Evolutionary conservation across 371 early-diverging fungal genomes (phyloP), one percentile per base, ranked within the genome.

Genomic region (Smittium culicis): DNA sequence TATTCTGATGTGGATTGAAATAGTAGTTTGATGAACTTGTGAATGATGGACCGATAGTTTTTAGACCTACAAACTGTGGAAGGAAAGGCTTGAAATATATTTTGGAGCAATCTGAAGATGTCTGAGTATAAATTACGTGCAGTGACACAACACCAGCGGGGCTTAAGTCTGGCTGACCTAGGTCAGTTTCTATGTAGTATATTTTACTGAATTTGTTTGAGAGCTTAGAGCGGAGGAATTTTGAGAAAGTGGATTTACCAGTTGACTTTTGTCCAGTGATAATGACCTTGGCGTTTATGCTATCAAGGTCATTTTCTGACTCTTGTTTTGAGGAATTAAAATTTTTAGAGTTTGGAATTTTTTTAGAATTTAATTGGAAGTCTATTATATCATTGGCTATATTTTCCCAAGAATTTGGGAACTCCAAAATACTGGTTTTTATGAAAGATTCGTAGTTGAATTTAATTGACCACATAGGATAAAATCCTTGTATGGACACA

Each of bases 141-240:
- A 85, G 72, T 0, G 83, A 77, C 16, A 82, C 71, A 1, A 81
- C 70, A 1, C 85, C 85, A 0, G 74, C 60, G 16, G 81, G 78
- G 0, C 81, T 76, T 35, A 81, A 73, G 67, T 84, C 84, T 1
- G 81, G 74, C 66, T 85, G 86, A 0, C 86, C 86, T 11, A 84
- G 45, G 67, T 85, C 86, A 30, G 81, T 80, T 57, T 85, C 86
- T 56, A 85, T 72, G 65, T 73, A 85, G 16, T 80, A 82, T n/a
- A 81, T 70, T 16, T 31, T 34, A n/a, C 68, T 35, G 1, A 66
- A 65, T 56, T 74, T 74, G 72, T 76, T 72, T 24, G 71, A 67
- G 25, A 85, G 66, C 32, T 82, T 66, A 74, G 85, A 84, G 32
- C 74, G 62, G 8, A 81, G 61, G 55, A 75, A 77, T 25, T 81